Percentiles rank a stretch among this genome's conserved stretches.
Evolutionary conservation across 2,329 filamentous ascomycete species (phyloP).

Genomic region (Sphaerulina musiva): DNA sequence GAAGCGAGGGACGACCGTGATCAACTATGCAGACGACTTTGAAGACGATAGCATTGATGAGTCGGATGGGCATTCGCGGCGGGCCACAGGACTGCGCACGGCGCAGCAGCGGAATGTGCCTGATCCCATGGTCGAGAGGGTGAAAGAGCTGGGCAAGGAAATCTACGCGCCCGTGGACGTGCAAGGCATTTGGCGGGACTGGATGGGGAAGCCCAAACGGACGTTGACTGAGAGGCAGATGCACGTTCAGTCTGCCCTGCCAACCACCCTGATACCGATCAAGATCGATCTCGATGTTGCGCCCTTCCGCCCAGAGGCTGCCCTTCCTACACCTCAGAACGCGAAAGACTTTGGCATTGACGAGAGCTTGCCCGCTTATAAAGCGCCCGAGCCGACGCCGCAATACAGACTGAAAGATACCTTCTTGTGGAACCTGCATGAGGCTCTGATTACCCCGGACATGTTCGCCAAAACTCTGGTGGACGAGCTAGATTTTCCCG

Average conservation of each 20-base stretch:
- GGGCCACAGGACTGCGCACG: slow-evolving; percentile 75
- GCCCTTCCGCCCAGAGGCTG: slow-evolving; percentile 61
- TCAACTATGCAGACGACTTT: slow-evolving; percentile 97
- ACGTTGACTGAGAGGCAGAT: slow-evolving; percentile 53
- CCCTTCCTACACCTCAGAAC: slow-evolving; percentile 59
- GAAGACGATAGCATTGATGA: slow-evolving; percentile 77
- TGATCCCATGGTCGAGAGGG: slow-evolving; percentile 52
- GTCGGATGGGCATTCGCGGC: slow-evolving; percentile 56
- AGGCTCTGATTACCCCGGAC: slow-evolving; percentile 87
- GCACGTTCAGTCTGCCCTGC: slow-evolving; percentile 64
- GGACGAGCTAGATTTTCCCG: slow-evolving; percentile 86
- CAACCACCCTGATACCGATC: slow-evolving; percentile 87
- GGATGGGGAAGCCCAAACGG: slow-evolving; percentile 70
- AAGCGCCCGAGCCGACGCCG: slow-evolving; percentile 68
- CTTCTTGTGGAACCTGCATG: slow-evolving; percentile 97
- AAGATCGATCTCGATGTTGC: slow-evolving; percentile 92
- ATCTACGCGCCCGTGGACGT: slow-evolving; percentile 69
- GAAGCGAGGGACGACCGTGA: slow-evolving; percentile 90
- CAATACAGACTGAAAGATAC: slow-evolving; percentile 86
- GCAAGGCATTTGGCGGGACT: slow-evolving; percentile 89
- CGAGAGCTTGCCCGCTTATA: slow-evolving; percentile 69
- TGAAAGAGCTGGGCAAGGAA: slow-evolving; percentile 74
- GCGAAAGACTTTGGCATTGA: slow-evolving; percentile 56
- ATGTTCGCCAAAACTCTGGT: slow-evolving; percentile 88
- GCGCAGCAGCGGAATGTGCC: slow-evolving; percentile 64